phyloP scores from a whole-genome alignment of 75 land plant species.

The Sequoiadendron giganteum region DNA sequence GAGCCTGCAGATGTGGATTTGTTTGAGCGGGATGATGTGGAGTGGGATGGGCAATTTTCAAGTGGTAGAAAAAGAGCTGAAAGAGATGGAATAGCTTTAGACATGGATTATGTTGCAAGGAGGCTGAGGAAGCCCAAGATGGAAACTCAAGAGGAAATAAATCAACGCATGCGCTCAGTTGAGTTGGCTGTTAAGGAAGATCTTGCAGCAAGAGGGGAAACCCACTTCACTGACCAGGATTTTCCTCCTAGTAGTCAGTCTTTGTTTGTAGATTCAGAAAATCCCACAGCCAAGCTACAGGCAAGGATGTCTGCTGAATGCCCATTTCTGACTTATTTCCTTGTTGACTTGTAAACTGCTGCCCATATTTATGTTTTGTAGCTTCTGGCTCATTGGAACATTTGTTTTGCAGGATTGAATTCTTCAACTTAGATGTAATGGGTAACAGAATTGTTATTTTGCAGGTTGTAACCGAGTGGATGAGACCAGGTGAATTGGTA shows the following conservation, averaged over 20 bases:
- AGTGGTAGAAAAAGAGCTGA: constrained; percentile 88
- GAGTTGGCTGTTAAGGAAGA: constrained; percentile 97
- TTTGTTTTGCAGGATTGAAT: background rate
- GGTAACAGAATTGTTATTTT: background rate
- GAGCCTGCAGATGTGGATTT: constrained; percentile 87
- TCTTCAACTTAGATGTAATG: background rate
- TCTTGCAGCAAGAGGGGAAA: constrained; percentile 84
- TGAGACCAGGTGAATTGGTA: constrained; percentile 77
- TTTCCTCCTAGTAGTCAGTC: constrained; percentile 93
- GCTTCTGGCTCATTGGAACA: background rate
- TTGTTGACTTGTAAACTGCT: constrained; percentile 5
- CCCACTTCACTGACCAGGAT: constrained; percentile 93
- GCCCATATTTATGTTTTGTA: background rate
- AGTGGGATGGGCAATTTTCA: constrained; percentile 97
- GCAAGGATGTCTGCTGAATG: constrained; percentile 24
- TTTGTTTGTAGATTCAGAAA: constrained; percentile 80
- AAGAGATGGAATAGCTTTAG: constrained; percentile 63
- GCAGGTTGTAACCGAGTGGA: constrained; percentile 94
- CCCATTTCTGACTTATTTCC: background rate
- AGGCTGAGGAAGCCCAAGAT: constrained; percentile 75
- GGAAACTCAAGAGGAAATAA: constrained; percentile 88
- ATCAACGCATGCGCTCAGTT: constrained; percentile 90
- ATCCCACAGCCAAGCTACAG: constrained; percentile 84
- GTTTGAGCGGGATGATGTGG: constrained; percentile 89
- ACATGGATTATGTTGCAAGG: constrained; percentile 84